These are phyloP conservation scores for Mycena rosella DNA, from an alignment of 768 basidiomycete species.

Conservation along the genomic window DNA sequence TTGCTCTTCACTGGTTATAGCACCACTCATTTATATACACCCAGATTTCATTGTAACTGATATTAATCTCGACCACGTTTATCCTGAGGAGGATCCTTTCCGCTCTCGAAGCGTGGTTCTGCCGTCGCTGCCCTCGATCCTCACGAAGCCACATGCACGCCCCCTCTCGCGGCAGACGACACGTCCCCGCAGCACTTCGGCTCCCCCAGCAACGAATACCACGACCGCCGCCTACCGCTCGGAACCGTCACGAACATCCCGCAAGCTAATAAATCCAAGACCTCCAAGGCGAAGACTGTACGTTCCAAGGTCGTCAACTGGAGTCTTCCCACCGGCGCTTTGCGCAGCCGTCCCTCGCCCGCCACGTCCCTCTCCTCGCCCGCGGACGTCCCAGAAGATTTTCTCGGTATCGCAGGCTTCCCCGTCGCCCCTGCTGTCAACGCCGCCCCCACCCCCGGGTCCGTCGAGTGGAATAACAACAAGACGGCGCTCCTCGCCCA, in stretches of 20 bases:
- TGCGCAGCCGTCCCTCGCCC: neutral
- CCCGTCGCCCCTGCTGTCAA: neutral
- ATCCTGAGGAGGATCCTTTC: neutral
- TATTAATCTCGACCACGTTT: neutral
- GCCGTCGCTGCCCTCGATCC: constrained; percentile 24
- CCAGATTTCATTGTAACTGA: neutral
- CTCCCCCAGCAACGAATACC: constrained; percentile 2
- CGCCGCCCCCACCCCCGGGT: constrained; percentile 2
- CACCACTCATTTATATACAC: too few relatives aligned
- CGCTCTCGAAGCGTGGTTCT: neutral
- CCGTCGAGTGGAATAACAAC: neutral
- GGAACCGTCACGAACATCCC: constrained; percentile 18
- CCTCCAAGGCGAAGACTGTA: neutral
- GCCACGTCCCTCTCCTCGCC: too few relatives aligned
- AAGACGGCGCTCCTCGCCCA: constrained; percentile 14
- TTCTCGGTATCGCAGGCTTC: too few relatives aligned
- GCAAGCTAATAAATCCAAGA: neutral
- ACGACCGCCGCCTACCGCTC: constrained; percentile 21
- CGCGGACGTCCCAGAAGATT: too few relatives aligned
- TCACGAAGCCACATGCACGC: constrained; percentile 7
- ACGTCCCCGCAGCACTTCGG: constrained; percentile 6
- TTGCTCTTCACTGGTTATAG: too few relatives aligned
- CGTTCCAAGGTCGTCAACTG: neutral
- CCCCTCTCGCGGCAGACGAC: neutral
- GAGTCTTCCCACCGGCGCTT: neutral